Evolutionary conservation across 2,329 filamentous ascomycete species (phyloP), one percentile per base, ranked within the genome.

Genomic region (Juglanconis oblonga): DNA sequence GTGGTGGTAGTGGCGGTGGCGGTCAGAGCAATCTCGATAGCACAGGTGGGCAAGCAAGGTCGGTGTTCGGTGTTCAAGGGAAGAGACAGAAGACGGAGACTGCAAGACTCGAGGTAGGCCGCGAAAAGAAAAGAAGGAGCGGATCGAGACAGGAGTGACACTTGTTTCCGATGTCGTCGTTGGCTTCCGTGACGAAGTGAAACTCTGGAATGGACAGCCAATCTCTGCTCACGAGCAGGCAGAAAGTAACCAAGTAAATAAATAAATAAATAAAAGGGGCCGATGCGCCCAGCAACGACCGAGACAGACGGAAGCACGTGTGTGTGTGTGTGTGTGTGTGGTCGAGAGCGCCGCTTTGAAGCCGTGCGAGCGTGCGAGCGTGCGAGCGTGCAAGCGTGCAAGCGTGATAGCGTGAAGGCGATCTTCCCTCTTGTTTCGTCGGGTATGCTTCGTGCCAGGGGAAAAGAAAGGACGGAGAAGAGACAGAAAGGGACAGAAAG

Each of bases 141-240:
- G n/a, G n/a, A 45, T 40, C 2, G 29, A 51, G 31, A 36, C n/a
- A 33, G 48, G 44, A 33, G 32, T 50, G 56, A 54, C 56, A 62
- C 56, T 54, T 56, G 52, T 56, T 57, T 52, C 47, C 47, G 54
- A 45, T 45, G 51, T 38, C 36, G 11, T 45, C 44, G 60, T 59
- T 49, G 47, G 10, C 38, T 35, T 45, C 38, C 33, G 57, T 59
- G 57, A 59, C 57, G 56, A 55, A 55, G 53, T 55, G 60, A 55
- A 60, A 62, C 60, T 57, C 31, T 54, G 60, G 53, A 55, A 55
- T 55, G 53, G 38, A 11, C 53, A 17, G 47, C 53, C n/a, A 49
- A 55, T 55, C 32, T 48, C 58, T 52, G 52, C 57, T 59, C 56
- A 55, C 56, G 40, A 54, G 60, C 53, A 52, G 52, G 52, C 42